Percentiles rank a stretch among this genome's conserved stretches.
phyloP scores from a whole-genome alignment of 768 basidiomycete genomes.

The Boletus vinaceobasis region DNA sequence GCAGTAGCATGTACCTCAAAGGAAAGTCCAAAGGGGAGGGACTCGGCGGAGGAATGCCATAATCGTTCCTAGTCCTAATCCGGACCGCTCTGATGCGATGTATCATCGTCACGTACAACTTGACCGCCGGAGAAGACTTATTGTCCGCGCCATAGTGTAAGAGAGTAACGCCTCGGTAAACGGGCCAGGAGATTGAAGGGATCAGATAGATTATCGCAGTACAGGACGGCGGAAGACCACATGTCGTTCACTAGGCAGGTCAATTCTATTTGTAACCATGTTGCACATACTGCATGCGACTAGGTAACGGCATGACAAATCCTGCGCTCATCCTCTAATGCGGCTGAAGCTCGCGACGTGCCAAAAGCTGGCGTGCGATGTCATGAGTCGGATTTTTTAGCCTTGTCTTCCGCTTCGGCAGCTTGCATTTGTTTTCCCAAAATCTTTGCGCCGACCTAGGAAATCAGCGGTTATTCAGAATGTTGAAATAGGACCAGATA shows the following conservation, averaged over 20 bases:
- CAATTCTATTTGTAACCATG: constrained; percentile 14
- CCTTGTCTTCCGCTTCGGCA: constrained; percentile 28
- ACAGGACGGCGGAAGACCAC: constrained; percentile 7
- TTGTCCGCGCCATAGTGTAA: constrained; percentile 21
- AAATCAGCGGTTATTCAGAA: constrained; percentile 14
- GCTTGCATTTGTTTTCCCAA: constrained; percentile 56
- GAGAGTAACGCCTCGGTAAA: constrained; percentile 21
- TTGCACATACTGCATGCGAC: constrained; percentile 3
- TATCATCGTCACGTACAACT: constrained; percentile 19
- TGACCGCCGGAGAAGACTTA: constrained; percentile 14
- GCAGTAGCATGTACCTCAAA: constrained; percentile 11
- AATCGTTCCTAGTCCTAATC: constrained; percentile 23
- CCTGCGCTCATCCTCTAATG: constrained; percentile 4
- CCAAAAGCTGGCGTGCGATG: background rate
- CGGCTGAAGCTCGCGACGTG: constrained; percentile 1
- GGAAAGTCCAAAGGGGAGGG: constrained; percentile 24
- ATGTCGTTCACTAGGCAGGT: constrained; percentile 6
- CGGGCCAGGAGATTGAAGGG: constrained; percentile 26
- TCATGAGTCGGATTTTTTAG: constrained; percentile 30
- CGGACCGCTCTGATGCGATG: constrained; percentile 13
- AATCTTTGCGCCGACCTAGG: constrained; percentile 78
- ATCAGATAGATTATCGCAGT: constrained; percentile 18
- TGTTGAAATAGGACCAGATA: constrained; percentile 16
- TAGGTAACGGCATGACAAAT: constrained; percentile 16
- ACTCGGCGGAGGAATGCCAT: constrained; percentile 19